phyloP scores from a whole-genome alignment of 305 asterid genomes.

The Fraxinus baroniana region DNA sequence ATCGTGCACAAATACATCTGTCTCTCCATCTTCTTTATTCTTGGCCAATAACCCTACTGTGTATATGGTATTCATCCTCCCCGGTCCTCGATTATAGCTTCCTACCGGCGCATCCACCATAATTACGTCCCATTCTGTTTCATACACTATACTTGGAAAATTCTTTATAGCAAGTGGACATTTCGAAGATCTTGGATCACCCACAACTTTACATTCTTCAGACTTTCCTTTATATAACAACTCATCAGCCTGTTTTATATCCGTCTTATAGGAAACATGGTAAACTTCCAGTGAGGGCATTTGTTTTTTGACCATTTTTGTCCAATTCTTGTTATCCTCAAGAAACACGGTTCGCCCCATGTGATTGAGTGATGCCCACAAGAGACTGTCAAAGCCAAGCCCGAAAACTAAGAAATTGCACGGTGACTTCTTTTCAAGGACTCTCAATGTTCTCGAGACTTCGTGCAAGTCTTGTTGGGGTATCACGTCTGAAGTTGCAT shows the following conservation, averaged over 20 bases:
- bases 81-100: conserved; percentile 30
- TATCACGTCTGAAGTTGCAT: conserved; percentile 6
- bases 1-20: conserved; percentile 40
- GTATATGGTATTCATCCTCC: conserved; percentile 51
- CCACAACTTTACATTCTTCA: conserved; percentile 32
- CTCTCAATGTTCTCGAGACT: too few species aligned
- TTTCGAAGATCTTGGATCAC: conserved; percentile 42
- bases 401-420: conserved; percentile 47
- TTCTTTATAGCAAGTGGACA: conserved; percentile 40
- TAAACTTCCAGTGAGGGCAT: too few species aligned
- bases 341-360: conserved; percentile 51
- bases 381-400: conserved; percentile 47
- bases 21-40: conserved; percentile 41
- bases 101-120: conserved; percentile 64
- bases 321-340: conserved; percentile 44
- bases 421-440: too few species aligned
- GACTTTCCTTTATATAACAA: conserved; percentile 42
- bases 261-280: too few species aligned
- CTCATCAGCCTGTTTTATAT: background rate
- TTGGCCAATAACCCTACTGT: conserved; percentile 48
- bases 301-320: conserved; percentile 16
- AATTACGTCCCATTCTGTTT: conserved; percentile 49
- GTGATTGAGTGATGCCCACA: conserved; percentile 53
- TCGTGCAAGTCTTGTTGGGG: too few species aligned
- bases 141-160: conserved; percentile 40